Conservation (phyloP, 768 basidiomycete species). For the Suillus cothurnatus region DNA sequence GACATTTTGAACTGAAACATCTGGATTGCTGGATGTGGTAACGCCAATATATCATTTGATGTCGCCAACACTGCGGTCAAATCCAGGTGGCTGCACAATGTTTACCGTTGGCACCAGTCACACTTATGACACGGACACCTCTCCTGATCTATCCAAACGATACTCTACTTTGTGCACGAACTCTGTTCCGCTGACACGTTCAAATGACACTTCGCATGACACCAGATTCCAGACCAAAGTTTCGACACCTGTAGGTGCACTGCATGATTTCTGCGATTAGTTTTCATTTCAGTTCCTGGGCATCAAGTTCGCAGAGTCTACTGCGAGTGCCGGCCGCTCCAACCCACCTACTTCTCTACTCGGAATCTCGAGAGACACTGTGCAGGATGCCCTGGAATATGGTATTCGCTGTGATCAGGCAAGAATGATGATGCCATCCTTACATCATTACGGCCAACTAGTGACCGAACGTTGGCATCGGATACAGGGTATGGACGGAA, state of each 20-base stretch:
- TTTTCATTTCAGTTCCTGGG: slow-evolving; percentile 22
- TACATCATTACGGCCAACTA: no score
- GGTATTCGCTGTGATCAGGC: slow-evolving; percentile 6
- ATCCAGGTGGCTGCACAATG: no score
- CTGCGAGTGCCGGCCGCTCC: slow-evolving; percentile 15
- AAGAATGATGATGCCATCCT: no score
- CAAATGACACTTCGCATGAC: slow-evolving; percentile 22
- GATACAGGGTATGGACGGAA: no score
- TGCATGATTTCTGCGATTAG: slow-evolving; percentile 22
- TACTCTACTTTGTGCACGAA: slow-evolving; percentile 23
- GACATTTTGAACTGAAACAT: slow-evolving; percentile 10
- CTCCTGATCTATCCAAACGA: neutral
- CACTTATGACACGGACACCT: neutral
- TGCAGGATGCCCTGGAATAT: slow-evolving; percentile 12
- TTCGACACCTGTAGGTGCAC: slow-evolving; percentile 19
- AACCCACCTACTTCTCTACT: slow-evolving; percentile 15
- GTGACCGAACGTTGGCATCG: no score
- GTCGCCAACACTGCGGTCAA: no score
- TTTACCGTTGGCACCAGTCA: neutral
- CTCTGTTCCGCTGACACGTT: slow-evolving; percentile 22
- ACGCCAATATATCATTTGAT: neutral
- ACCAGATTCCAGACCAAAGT: slow-evolving; percentile 17
- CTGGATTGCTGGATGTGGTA: slow-evolving; percentile 11
- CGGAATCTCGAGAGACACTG: slow-evolving; percentile 6
- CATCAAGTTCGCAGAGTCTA: slow-evolving; percentile 17